Percentiles rank a stretch among this genome's conserved stretches.
Evolutionary conservation across 78 protist species (phyloP).

Genomic region (Monocercomonoides exilis): DNA sequence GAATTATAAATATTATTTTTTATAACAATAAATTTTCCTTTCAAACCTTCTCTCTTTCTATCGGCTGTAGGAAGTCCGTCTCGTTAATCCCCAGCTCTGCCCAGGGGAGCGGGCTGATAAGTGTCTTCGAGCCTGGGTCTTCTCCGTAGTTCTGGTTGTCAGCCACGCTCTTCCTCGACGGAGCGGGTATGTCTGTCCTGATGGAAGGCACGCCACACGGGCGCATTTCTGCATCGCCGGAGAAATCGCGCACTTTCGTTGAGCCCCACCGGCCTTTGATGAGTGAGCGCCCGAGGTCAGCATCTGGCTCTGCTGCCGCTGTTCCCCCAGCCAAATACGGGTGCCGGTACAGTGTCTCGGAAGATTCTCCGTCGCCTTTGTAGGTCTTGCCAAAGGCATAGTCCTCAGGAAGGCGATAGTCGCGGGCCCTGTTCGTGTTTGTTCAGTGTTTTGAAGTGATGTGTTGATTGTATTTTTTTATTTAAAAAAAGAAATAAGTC

Average conservation of each 20-base stretch:
- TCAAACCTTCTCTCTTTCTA: neutral
- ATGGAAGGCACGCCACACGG: conserved; percentile 8
- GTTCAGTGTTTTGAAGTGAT: no score
- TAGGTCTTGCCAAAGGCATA: neutral
- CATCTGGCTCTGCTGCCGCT: neutral
- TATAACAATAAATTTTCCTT: no score
- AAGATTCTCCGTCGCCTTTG: neutral
- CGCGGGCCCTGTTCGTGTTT: no score
- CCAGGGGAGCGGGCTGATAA: neutral
- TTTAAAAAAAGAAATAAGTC: no score
- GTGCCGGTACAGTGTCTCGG: neutral
- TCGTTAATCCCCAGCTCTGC: neutral
- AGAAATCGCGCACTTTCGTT: no score
- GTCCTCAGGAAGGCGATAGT: neutral
- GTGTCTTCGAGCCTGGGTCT: conserved; percentile 3
- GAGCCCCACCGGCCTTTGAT: no score
- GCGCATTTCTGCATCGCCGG: no score
- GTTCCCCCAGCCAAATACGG: neutral
- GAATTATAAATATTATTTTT: no score
- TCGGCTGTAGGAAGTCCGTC: neutral
- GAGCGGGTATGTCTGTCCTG: neutral
- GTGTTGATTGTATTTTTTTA: no score
- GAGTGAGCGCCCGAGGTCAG: neutral
- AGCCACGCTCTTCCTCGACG: neutral
- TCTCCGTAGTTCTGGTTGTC: conserved; percentile 33